phyloP scores from a whole-genome alignment of 768 basidiomycete genomes.

The Coprinellus micaceus region DNA sequence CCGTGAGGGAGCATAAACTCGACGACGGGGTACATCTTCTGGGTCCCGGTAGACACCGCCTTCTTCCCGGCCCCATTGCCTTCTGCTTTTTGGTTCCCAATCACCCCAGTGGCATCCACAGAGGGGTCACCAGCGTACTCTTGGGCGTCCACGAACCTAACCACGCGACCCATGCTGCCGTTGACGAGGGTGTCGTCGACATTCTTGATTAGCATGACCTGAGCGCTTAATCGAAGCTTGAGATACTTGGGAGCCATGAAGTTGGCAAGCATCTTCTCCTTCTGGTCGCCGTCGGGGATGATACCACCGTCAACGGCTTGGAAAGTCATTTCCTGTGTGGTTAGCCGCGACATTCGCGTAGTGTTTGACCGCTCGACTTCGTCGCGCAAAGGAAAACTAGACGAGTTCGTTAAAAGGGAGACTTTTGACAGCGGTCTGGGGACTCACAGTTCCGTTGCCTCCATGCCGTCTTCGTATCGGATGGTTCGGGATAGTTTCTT shows the following conservation, averaged over 20 bases:
- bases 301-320: conserved; percentile 61
- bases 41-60: conserved; percentile 14
- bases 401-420: neutral
- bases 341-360: conserved; percentile 59
- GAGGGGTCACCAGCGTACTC: conserved; percentile 33
- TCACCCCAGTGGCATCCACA: conserved; percentile 21
- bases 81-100: conserved; percentile 14
- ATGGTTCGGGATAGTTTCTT: conserved; percentile 65
- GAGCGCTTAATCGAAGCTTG: conserved; percentile 72
- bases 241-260: conserved; percentile 83
- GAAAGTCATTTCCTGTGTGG: conserved; percentile 51
- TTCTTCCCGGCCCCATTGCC: conserved; percentile 22
- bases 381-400: conserved; percentile 85
- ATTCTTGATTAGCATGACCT: conserved; percentile 97
- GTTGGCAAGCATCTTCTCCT: conserved; percentile 78
- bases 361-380: conserved; percentile 87
- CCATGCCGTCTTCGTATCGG: conserved; percentile 73
- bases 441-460: conserved; percentile 84
- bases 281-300: conserved; percentile 48
- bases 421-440: neutral
- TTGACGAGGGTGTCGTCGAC: conserved; percentile 88
- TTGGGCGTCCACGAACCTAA: conserved; percentile 63
- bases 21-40: conserved; percentile 61
- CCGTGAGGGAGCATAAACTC: conserved; percentile 68
- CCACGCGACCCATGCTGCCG: conserved; percentile 85